Conservation (phyloP, 176 grass and related monocot species). For the Triticum urartu region DNA sequence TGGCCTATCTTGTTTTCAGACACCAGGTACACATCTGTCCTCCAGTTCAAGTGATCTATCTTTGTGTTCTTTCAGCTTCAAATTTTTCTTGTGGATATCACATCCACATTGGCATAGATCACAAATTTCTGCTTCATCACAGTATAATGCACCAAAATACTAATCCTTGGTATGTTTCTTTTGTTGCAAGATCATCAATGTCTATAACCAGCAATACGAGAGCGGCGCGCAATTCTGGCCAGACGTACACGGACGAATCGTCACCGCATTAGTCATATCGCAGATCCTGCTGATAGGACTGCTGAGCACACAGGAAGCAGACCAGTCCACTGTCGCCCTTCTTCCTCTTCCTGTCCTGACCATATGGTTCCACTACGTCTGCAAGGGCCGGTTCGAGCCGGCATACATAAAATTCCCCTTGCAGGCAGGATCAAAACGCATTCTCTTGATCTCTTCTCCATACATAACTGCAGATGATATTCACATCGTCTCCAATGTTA, state of each 20-base stretch:
- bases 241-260: slow-evolving; percentile 69
- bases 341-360: slow-evolving; percentile 80
- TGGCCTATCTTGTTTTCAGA: slow-evolving; percentile 85
- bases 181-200: slow-evolving; percentile 86
- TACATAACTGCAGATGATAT: background rate
- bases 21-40: slow-evolving; percentile 67
- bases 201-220: slow-evolving; percentile 88
- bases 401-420: slow-evolving; percentile 84
- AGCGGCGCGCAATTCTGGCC: slow-evolving; percentile 88
- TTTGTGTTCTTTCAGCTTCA: background rate
- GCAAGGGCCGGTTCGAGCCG: slow-evolving; percentile 83
- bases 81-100: background rate
- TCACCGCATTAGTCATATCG: slow-evolving; percentile 63
- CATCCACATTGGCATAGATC: background rate
- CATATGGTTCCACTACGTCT: slow-evolving; percentile 81
- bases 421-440: slow-evolving; percentile 44
- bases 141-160: background rate
- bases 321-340: slow-evolving; percentile 49
- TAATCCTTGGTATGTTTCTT: background rate
- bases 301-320: slow-evolving; percentile 69
- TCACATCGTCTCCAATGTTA: background rate
- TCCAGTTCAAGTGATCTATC: background rate
- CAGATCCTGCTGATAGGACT: slow-evolving; percentile 86
- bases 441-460: background rate
- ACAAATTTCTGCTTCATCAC: background rate